Conservation (phyloP, 2,329 filamentous ascomycete genomes). For the Hypoxylon sp. region DNA sequence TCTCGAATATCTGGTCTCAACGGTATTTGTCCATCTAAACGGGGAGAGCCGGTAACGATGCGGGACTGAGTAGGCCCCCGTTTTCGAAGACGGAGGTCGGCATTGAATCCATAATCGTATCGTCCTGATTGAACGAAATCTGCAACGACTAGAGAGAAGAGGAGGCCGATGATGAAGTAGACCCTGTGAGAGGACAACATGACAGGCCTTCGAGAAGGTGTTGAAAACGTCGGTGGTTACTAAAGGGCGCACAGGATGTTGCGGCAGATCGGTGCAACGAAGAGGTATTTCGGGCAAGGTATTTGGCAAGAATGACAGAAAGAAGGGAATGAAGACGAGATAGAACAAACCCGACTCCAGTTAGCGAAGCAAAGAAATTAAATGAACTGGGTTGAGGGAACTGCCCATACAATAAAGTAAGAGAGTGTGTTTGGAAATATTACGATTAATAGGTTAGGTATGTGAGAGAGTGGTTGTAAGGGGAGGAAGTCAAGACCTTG, state of each 20-base stretch:
- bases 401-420: slow-evolving; percentile 18
- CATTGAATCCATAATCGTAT: slow-evolving; percentile 67
- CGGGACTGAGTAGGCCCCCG: slow-evolving; percentile 54
- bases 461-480: slow-evolving; percentile 16
- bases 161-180: slow-evolving; percentile 19
- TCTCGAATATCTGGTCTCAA: slow-evolving; percentile 76
- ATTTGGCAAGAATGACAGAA: slow-evolving; percentile 1
- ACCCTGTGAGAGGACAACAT: slow-evolving; percentile 29
- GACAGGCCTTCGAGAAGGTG: slow-evolving; percentile 4
- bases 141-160: slow-evolving; percentile 16
- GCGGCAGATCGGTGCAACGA: slow-evolving; percentile 29
- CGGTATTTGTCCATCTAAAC: slow-evolving; percentile 58
- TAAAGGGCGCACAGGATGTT: slow-evolving; percentile 27
- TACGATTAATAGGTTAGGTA: slow-evolving; percentile 19
- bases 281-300: slow-evolving; percentile 11
- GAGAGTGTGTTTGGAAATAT: slow-evolving; percentile 31
- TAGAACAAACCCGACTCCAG: slow-evolving; percentile 11
- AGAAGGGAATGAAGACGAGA: slow-evolving; percentile 3
- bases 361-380: slow-evolving; percentile 14
- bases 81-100: slow-evolving; percentile 55
- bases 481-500: slow-evolving; percentile 31
- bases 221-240: slow-evolving; percentile 14
- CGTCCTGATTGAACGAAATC: slow-evolving; percentile 32
- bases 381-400: slow-evolving; percentile 2
- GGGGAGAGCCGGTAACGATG: slow-evolving; percentile 60